Evolutionary conservation across 108 stramenopile genomes (phyloP).

Genomic region (Epithemia pelagica): DNA sequence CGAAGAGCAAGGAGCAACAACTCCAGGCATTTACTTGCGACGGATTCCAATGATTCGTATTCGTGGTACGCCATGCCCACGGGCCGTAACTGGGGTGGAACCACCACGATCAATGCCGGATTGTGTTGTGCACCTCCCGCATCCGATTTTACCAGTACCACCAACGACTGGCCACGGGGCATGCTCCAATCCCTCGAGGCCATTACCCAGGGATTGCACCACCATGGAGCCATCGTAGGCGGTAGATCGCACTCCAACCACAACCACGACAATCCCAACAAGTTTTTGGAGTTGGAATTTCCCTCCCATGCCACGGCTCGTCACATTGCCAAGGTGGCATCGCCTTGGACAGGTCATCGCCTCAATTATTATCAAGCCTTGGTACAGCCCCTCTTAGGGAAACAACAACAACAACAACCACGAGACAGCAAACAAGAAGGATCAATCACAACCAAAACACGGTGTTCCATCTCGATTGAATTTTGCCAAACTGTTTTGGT

Average conservation of each 20-base stretch:
- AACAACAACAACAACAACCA: too few relatives aligned
- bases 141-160: constrained; percentile 26
- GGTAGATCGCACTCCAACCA: background rate
- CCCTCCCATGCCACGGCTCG: background rate
- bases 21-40: too few relatives aligned
- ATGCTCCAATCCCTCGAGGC: background rate
- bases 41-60: background rate
- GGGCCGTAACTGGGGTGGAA: constrained; percentile 57
- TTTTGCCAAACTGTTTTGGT: background rate
- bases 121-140: constrained; percentile 33
- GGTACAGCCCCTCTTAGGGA: constrained; percentile 42
- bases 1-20: too few relatives aligned
- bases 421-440: too few relatives aligned
- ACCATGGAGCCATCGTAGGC: background rate
- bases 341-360: constrained; percentile 19
- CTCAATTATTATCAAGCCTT: constrained; percentile 58
- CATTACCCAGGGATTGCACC: background rate
- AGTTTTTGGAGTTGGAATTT: background rate
- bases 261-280: background rate
- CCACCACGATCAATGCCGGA: constrained; percentile 71
- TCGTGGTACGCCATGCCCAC: constrained; percentile 41
- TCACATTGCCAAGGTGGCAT: background rate
- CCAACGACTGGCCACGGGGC: constrained; percentile 34
- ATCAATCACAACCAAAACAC: too few relatives aligned
- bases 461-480: background rate